A percentile compares a stretch with the other conserved stretches of the same genome.
Evolutionary conservation across 1,139 yeast species (phyloP).

Genomic region (Geotrichum armillariae): DNA sequence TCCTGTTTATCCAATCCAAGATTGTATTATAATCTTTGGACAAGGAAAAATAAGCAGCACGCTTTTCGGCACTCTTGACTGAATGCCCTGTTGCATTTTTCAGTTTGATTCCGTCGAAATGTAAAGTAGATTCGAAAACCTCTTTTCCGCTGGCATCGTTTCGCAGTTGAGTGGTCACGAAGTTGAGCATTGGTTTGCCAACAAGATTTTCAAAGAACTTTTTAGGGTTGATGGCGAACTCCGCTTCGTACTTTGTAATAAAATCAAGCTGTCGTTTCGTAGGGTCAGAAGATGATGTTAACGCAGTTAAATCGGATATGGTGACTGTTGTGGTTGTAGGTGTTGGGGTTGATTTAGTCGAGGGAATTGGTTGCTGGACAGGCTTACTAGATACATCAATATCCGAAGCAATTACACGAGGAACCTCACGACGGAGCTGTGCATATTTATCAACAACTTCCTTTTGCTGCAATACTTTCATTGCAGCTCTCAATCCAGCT

Average conservation of each 20-base stretch:
- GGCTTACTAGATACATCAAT: background rate
- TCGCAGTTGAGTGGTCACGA: background rate
- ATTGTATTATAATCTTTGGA: constrained; percentile 4
- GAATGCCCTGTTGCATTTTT: constrained; percentile 14
- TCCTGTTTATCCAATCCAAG: constrained; percentile 1
- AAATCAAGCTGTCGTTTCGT: constrained; percentile 9
- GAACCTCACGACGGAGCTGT: constrained; percentile 58
- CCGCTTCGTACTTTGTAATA: constrained; percentile 1
- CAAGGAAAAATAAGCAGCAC: constrained; percentile 18
- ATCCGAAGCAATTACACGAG: constrained; percentile 42
- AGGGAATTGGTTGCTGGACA: too few species aligned
- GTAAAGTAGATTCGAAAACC: constrained; percentile 7
- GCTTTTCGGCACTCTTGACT: constrained; percentile 18
- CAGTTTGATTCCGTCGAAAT: constrained; percentile 5
- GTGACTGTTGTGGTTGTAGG: background rate
- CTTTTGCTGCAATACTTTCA: constrained; percentile 62
- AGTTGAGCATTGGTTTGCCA: constrained; percentile 5
- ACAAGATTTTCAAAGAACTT: constrained; percentile 2
- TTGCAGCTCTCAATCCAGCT: constrained; percentile 77
- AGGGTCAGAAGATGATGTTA: too few species aligned
- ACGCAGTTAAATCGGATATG: too few species aligned
- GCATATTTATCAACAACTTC: constrained; percentile 64
- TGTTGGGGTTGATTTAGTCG: too few species aligned
- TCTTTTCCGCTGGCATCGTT: background rate
- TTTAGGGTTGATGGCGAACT: constrained; percentile 13